Evolutionary conservation across 768 basidiomycete genomes (phyloP), one percentile per base, ranked within the genome.

Genomic region (Trametes cinnabarina): DNA sequence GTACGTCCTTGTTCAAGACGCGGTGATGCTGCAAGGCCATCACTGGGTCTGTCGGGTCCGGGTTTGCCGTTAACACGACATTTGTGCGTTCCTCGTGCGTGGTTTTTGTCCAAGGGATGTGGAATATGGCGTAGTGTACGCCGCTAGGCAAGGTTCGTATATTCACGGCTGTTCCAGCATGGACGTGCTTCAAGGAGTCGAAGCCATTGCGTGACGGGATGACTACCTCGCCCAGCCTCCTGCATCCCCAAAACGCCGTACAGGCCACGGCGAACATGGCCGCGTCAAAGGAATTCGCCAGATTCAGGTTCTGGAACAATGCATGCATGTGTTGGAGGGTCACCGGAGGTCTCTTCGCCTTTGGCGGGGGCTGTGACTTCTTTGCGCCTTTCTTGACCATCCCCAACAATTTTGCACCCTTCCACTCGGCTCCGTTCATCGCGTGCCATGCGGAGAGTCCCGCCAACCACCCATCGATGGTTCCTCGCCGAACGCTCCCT

Each of bases 101-200:
- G 0, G 72, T 71, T 51, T 77, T 76, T 0, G 73, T 70, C 69
- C 72, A 74, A 0, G 76, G 75, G 9, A 77, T 72, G 35, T 69
- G 71, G 25, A 63, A 67, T 4, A 63, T 59, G 10, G 66, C 58
- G 43, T 55, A 65, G 12, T 40, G 32, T 0, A 47, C 22, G 3
- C 59, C 52, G 44, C 51, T 28, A 4, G 41, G 35, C 10, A 50
- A 6, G 4, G 46, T 35, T 20, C 28, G 28, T 1, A 43, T 11
- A 2, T 20, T n/a, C 12, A 57, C 25, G 4, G 11, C 25, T 0
- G 34, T 15, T 0, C 51, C 25, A 3, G 46, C 23, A 0, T 39
- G 8, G 2, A 60, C 58, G 35, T 62, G 55, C 5, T 37, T 26
- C 5, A 9, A 14, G 9, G 28, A 14, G 34, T 59, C 49, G 47